Evolutionary conservation across 257 asterid genomes (phyloP), one percentile per base, ranked within the genome.

Genomic region (Verbena officinalis): DNA sequence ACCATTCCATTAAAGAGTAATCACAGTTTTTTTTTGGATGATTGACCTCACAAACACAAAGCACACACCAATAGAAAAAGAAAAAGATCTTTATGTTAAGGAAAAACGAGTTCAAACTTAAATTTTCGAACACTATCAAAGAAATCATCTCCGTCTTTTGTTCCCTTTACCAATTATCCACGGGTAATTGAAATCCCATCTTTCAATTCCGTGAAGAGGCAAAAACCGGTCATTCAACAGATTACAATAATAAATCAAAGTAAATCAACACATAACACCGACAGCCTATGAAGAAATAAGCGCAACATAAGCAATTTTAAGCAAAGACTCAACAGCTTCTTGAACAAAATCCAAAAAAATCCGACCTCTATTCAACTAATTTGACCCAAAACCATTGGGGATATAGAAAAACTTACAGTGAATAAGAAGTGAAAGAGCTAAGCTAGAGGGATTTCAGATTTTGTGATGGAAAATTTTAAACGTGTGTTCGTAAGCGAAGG

Each of bases 371-470:
- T 54, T 20, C 23, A 56, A 17, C 44, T 52, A 8, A 61, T 62
- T 40, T 9, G 15, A 17, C 33, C 12, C 8, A 9, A 30, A 56
- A 51, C 8, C 21, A 20, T 4, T 48, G n/a, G 48, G 27, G 46
- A 15, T 5, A 15, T 45, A 63, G 51, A 21, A 58, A 27, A 23
- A 67, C 74, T 68, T 43, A 68, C 79, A 12, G 53, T 22, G 12
- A 52, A 27, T 5, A n/a, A 23, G 72, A 12, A 44, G 30, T 40
- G 54, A 48, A 30, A 40, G 40, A 21, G 59, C 10, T 27, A 15
- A 30, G 56, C 20, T 5, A 9, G 65, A 44, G 60, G 46, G 69
- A 34, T 44, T 59, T 17, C 23, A 8, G 49, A 19, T 11, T 43
- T 31, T 16, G n/a, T 3, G 56, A 11, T 10, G 36, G 19, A 8